Base-by-base conservation (phyloP, 2,329 filamentous ascomycete species). In the Penicillium psychrosexuale region DNA sequence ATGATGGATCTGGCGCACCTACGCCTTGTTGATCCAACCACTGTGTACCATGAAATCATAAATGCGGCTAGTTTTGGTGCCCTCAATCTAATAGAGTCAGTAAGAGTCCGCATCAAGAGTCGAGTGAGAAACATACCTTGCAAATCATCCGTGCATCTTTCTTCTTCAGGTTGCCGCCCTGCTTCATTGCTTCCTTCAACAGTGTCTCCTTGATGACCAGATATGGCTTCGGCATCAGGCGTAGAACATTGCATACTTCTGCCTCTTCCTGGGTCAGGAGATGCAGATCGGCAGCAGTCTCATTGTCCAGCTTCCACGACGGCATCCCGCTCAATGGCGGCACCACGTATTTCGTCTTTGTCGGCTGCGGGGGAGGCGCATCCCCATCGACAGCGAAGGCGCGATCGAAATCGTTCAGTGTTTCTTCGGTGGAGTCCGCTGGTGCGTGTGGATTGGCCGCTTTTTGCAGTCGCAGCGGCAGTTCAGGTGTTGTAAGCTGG, bases 1-100 rank as follows among this genome's bases (percentile, higher is more conserved):
- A 17, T 30, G 17, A 38, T 37, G 44, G 34, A 44, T n/a, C 8
- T 13, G 31, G 28, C 39, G 34, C 39, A 33, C 7, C 57, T 73
- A 95, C 27, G 87, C 89, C 78, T 95, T 94, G 31, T 86, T 88
- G 57, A 97, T 87, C 91, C 93, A 97, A 3, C 93, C 94, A 53
- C 86, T 87, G 69, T 91, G 90, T 59, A 96, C 89, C 77, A 97
- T 92, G 71, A 97, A 97, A 72, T 97, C 94, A 74, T 93, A 97
- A 55, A 97, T 85, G 61, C 90, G 83, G 17, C 88, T 87, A 0
- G 89, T 88, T 72, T 97, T 97, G 60, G 89, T 88, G 9, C 85
- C 84, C 67, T 97, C 93, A 49, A 97, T 82, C 70, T 86, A 75
- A 22, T 7, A 22, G 9, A 50, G 47, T 62, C 39, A 56, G 53